Evolutionary conservation across 2,329 filamentous ascomycete species (phyloP).

Genomic region (Rhinocladiella similis): DNA sequence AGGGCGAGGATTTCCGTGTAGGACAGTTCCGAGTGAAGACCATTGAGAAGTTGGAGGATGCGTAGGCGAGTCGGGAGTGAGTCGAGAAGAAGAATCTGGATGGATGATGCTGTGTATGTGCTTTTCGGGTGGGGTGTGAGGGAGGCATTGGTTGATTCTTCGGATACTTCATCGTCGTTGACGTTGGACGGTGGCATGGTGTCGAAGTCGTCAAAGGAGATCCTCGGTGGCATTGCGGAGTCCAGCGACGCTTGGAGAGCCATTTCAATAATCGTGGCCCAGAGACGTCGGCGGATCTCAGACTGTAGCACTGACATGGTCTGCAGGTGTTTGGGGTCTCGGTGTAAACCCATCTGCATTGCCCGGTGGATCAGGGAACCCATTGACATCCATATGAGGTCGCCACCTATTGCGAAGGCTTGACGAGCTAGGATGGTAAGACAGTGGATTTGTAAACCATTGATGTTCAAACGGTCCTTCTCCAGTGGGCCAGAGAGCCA

Average conservation of each 20-base stretch:
- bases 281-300: slow-evolving; percentile 36
- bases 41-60: slow-evolving; percentile 33
- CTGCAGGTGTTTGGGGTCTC: slow-evolving; percentile 32
- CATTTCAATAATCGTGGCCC: slow-evolving; percentile 40
- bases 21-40: slow-evolving; percentile 32
- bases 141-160: slow-evolving; percentile 13
- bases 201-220: slow-evolving; percentile 36
- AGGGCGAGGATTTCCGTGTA: slow-evolving; percentile 35
- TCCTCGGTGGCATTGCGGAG: slow-evolving; percentile 33
- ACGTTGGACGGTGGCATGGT: slow-evolving; percentile 39
- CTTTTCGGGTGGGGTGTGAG: neutral
- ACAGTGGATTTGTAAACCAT: slow-evolving; percentile 38
- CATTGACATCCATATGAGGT: slow-evolving; percentile 37
- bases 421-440: slow-evolving; percentile 37
- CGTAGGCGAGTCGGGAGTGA: slow-evolving; percentile 25
- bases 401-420: slow-evolving; percentile 34
- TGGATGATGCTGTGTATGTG: slow-evolving; percentile 26
- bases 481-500: slow-evolving; percentile 39
- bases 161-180: slow-evolving; percentile 35
- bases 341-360: slow-evolving; percentile 37
- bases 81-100: slow-evolving; percentile 27
- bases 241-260: slow-evolving; percentile 35
- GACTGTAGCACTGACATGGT: slow-evolving; percentile 18
- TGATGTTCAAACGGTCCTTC: slow-evolving; percentile 32
- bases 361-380: slow-evolving; percentile 32